A percentile compares a stretch with the other conserved stretches of the same genome.
Conservation (phyloP, 805 yeast species). For the Wickerhamomyces bisporus region DNA sequence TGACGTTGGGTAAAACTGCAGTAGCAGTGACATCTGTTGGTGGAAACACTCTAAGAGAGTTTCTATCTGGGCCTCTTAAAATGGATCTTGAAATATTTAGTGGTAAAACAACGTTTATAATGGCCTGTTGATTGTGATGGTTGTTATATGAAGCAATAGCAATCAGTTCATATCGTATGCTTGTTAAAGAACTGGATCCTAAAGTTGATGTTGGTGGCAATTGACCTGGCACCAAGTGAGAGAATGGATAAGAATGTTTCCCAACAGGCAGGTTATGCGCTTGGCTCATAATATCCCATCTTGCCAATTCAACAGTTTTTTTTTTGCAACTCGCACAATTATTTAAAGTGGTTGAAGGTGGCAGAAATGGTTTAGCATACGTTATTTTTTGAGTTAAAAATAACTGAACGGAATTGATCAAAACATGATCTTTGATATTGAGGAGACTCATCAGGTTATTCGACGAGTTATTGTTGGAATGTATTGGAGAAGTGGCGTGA, state of each 20-base stretch:
- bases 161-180: conserved; percentile 69
- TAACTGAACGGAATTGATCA: conserved; percentile 54
- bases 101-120: conserved; percentile 51
- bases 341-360: conserved; percentile 43
- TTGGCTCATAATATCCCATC: conserved; percentile 78
- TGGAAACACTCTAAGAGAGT: conserved; percentile 87
- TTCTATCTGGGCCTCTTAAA: conserved; percentile 75
- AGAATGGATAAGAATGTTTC: conserved; percentile 85
- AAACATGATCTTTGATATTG: conserved; percentile 37
- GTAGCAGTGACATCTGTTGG: conserved; percentile 89
- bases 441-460: conserved; percentile 23
- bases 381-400: conserved; percentile 68
- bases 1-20: conserved; percentile 82
- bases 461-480: conserved; percentile 17
- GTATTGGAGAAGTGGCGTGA: conserved; percentile 16
- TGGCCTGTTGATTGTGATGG: conserved; percentile 25
- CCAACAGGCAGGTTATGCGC: conserved; percentile 58
- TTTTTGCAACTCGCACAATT: conserved; percentile 55
- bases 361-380: conserved; percentile 60
- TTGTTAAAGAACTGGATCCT: conserved; percentile 46
- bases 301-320: conserved; percentile 59
- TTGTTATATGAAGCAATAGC: conserved; percentile 49
- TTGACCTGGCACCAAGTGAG: conserved; percentile 82
- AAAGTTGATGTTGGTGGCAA: conserved; percentile 70
- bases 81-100: conserved; percentile 73